Conservation (phyloP, 345 rosid genomes). For the Toxicodendron radicans region DNA sequence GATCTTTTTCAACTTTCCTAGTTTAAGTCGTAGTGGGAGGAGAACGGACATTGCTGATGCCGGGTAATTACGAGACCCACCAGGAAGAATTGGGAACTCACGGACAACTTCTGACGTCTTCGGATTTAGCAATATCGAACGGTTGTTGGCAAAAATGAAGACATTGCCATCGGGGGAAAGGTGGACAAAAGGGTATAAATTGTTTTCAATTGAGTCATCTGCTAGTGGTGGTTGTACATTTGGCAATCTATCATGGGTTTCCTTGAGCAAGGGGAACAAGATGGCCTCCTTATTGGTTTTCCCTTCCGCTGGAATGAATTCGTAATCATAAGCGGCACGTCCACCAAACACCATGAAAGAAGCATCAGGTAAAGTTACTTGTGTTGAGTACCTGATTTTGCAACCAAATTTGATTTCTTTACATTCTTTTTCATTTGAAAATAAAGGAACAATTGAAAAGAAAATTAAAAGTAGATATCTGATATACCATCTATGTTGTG, state of each 20-base stretch:
- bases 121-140: slow-evolving; percentile 58
- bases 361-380: slow-evolving; percentile 43
- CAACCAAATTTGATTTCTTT: too few relatives aligned
- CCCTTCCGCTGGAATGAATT: slow-evolving; percentile 55
- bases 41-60: slow-evolving; percentile 66
- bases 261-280: slow-evolving; percentile 9
- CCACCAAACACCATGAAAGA: slow-evolving; percentile 76
- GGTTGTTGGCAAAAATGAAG: slow-evolving; percentile 21
- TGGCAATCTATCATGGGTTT: slow-evolving; percentile 10
- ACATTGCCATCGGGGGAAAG: slow-evolving; percentile 36
- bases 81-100: slow-evolving; percentile 64
- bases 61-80: slow-evolving; percentile 55
- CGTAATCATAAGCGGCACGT: slow-evolving; percentile 62
- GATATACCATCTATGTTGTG: slow-evolving; percentile 61
- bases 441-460: too few relatives aligned
- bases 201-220: not conserved
- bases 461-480: too few relatives aligned
- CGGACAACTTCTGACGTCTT: slow-evolving; percentile 41
- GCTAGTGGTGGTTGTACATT: too few relatives aligned
- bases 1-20: slow-evolving; percentile 11
- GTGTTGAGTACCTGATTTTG: slow-evolving; percentile 1
- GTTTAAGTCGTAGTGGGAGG: slow-evolving; percentile 43
- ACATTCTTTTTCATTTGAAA: too few relatives aligned
- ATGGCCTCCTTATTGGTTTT: not conserved
- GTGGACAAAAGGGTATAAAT: slow-evolving; percentile 23